Conservation (phyloP, 176 grass and related monocot genomes). For the Coix lacrymajobi region DNA sequence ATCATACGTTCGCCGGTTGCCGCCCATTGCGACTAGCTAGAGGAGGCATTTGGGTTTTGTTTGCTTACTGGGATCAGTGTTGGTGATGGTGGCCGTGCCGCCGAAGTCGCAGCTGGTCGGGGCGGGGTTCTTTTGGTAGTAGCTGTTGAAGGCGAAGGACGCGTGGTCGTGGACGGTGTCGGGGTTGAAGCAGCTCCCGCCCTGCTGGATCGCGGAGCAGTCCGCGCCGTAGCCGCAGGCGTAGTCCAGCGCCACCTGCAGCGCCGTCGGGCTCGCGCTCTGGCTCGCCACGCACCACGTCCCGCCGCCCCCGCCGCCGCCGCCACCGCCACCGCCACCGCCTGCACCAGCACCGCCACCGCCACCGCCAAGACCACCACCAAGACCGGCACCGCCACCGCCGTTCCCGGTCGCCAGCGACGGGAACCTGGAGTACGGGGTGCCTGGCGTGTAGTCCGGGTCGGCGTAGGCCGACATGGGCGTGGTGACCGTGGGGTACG, state of each 20-base stretch:
- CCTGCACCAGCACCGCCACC: not conserved
- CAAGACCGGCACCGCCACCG: not conserved
- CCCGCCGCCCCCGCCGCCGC: conserved; percentile 14
- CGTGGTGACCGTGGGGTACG: conserved; percentile 41
- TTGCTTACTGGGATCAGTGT: conserved; percentile 68
- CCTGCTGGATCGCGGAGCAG: conserved; percentile 57
- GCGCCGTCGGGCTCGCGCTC: conserved; percentile 40
- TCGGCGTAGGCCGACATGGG: conserved; percentile 25
- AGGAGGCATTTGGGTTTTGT: too few species aligned
- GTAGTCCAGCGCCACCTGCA: conserved; percentile 86
- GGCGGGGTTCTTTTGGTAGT: conserved; percentile 74
- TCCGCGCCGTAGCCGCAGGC: conserved; percentile 75
- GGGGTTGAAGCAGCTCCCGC: conserved; percentile 72
- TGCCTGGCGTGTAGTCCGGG: not conserved
- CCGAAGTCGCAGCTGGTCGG: conserved; percentile 78
- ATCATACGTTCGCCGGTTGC: too few species aligned
- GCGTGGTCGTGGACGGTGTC: conserved; percentile 76
- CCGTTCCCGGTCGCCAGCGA: conserved; percentile 18
- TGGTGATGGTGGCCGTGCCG: conserved; percentile 60
- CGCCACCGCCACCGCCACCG: not conserved
- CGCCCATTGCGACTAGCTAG: too few species aligned
- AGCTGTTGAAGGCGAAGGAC: conserved; percentile 85
- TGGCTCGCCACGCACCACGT: conserved; percentile 81
- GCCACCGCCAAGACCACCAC: not conserved
- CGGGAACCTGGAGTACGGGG: conserved; percentile 19